Evolutionary conservation across 192 early-diverging fungal species (phyloP).

Genomic region (Oehlia diaphana): DNA sequence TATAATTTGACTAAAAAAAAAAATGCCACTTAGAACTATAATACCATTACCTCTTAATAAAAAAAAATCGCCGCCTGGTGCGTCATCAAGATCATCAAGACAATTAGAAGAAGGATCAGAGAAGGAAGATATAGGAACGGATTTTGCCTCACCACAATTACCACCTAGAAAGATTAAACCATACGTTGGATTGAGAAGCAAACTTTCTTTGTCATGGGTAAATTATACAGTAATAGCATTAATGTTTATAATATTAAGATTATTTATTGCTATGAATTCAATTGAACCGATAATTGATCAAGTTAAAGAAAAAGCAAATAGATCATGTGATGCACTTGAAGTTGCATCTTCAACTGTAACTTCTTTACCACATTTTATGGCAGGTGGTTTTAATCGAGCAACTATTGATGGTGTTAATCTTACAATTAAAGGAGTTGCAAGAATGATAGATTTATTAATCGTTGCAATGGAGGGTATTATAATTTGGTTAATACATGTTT

Average conservation of each 20-base stretch:
- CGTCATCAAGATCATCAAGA: constrained; percentile 21
- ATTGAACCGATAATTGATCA: constrained; percentile 16
- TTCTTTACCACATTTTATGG: constrained; percentile 28
- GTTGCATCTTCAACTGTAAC: constrained; percentile 16
- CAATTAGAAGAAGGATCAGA: constrained; percentile 2
- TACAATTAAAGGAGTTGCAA: background rate
- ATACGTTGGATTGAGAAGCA: constrained; percentile 15
- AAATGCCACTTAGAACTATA: no score
- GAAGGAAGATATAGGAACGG: background rate
- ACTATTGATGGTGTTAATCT: constrained; percentile 16
- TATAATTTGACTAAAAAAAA: no score
- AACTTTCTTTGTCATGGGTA: constrained; percentile 16
- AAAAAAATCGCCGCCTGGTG: constrained; percentile 18
- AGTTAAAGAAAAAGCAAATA: constrained; percentile 7
- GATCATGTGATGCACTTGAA: constrained; percentile 24
- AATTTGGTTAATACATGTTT: constrained; percentile 14
- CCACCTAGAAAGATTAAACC: background rate
- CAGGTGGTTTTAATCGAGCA: constrained; percentile 26
- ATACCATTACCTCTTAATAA: no score
- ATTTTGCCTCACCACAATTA: background rate
- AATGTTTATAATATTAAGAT: constrained; percentile 10
- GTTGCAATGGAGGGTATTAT: constrained; percentile 20
- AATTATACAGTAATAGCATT: constrained; percentile 20
- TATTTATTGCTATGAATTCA: constrained; percentile 11
- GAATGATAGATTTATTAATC: background rate